A percentile compares a stretch with the other conserved stretches of the same genome.
phyloP scores from a whole-genome alignment of 345 rosid species.

The Euclidium syriacum region DNA sequence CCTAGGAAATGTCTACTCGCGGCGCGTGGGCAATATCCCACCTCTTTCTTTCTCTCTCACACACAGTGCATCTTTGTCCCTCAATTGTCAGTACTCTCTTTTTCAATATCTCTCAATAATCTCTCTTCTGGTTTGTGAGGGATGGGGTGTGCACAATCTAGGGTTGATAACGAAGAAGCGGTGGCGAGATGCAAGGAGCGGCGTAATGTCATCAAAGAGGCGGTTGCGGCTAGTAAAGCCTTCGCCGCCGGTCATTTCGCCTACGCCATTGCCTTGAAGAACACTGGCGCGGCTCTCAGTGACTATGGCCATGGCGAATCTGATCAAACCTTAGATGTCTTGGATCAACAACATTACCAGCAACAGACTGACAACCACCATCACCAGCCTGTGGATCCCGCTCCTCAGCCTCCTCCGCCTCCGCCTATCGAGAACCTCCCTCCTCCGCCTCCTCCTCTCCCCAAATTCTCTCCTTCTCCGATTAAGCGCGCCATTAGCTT shows the following conservation, averaged over 20 bases:
- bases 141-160: slow-evolving; percentile 95
- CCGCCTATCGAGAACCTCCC: slow-evolving; percentile 60
- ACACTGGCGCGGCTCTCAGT: slow-evolving; percentile 84
- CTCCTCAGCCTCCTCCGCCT: slow-evolving; percentile 49
- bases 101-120: not conserved
- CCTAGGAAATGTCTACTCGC: not conserved
- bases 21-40: slow-evolving; percentile 6
- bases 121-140: not conserved
- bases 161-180: slow-evolving; percentile 77
- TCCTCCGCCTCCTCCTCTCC: slow-evolving; percentile 85
- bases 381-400: slow-evolving; percentile 33
- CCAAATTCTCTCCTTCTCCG: slow-evolving; percentile 74
- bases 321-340: slow-evolving; percentile 26
- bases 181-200: slow-evolving; percentile 85
- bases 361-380: slow-evolving; percentile 17
- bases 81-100: not conserved
- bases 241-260: slow-evolving; percentile 84
- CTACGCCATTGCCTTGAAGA: slow-evolving; percentile 63
- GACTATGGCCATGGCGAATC: slow-evolving; percentile 89
- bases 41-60: not conserved
- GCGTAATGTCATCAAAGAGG: slow-evolving; percentile 71
- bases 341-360: slow-evolving; percentile 23
- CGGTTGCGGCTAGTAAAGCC: slow-evolving; percentile 69
- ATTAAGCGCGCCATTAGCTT: slow-evolving; percentile 62
- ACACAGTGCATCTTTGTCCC: slow-evolving; percentile 20